Base-by-base conservation (phyloP, 106 monocot species). In the Acanthochlamys bracteata region DNA sequence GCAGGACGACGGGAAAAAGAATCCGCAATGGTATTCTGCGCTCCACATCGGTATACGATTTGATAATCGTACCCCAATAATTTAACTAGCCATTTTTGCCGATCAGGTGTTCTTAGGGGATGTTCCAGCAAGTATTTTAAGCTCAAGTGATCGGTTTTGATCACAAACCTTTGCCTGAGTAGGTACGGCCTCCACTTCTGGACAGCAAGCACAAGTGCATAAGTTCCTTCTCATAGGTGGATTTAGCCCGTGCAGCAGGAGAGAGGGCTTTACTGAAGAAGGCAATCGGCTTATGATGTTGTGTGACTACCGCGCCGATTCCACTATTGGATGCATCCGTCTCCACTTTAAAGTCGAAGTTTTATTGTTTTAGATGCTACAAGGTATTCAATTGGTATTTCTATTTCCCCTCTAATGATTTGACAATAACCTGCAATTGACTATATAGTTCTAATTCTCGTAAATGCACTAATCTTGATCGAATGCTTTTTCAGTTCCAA, bases 101-200 rank as follows among this genome's bases (percentile, higher is more conserved):
- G 66, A 53, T 24, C 25, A 13, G 49, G 66, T 0, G 55, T 67
- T 9, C 9, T 12, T 19, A 55, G 13, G 3, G 0, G 25, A 39
- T 67, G 53, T 11, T 54, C 10, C 10, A 53, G 6, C 10, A 67
- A 17, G 25, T 20, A 25, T 17, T 27, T 53, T 3, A 67, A 26
- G 26, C 53, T 54, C 17, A 33, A 4, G 24, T 67, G 66, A 39
- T 67, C 53, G 26, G 66, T 67, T 9, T 39, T 3, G 16, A 67
- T 25, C 8, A n/a, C 54, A 55, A 67, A 67, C 2, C 17, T 24
- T 39, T 8, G 33, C 7, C 66, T 24, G 6, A 67, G 14, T 11
- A 67, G 54, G 53, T 67, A 67, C 13, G 22, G 52, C 10, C 66
- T 11, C 66, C 66, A 67, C 39, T 55, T 25, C 17, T 19, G 25